Percentiles rank a stretch among this genome's conserved stretches.
Conservation (phyloP, 306 rosid species). For the Casuarina equisetifolia region DNA sequence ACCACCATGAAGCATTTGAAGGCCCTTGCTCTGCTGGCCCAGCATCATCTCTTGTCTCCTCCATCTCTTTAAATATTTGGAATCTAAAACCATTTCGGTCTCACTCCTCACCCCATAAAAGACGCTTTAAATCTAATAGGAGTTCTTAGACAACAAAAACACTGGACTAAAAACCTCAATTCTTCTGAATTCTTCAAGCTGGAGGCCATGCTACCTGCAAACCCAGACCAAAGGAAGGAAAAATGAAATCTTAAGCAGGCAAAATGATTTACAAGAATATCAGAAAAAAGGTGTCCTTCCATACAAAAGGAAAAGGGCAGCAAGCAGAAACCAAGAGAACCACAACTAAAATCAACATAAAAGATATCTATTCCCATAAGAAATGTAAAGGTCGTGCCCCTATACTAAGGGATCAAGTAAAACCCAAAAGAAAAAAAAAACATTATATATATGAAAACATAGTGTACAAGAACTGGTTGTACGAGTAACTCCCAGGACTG, state of each 20-base stretch:
- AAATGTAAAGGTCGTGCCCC: neutral
- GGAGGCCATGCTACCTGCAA: constrained; percentile 73
- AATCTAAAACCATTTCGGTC: constrained; percentile 84
- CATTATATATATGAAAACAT: too few species aligned
- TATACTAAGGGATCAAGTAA: neutral
- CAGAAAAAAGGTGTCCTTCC: constrained; percentile 8
- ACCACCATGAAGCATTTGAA: constrained; percentile 88
- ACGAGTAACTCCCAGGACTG: neutral
- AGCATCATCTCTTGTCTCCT: constrained; percentile 83
- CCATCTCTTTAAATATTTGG: constrained; percentile 72
- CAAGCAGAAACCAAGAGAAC: neutral
- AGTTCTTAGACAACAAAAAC: constrained; percentile 34
- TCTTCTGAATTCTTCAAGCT: constrained; percentile 54
- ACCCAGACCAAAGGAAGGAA: constrained; percentile 25
- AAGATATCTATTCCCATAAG: neutral
- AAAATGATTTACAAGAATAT: constrained; percentile 1
- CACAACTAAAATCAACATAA: neutral
- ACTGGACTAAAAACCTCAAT: constrained; percentile 37
- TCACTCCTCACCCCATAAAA: constrained; percentile 68
- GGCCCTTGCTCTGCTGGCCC: constrained; percentile 87
- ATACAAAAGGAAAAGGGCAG: neutral
- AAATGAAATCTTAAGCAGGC: constrained; percentile 16
- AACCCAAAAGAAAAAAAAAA: neutral
- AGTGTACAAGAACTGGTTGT: neutral
- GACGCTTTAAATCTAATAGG: constrained; percentile 41